Conservation (phyloP, 306 rosid species). For the Sesbania bispinosa region DNA sequence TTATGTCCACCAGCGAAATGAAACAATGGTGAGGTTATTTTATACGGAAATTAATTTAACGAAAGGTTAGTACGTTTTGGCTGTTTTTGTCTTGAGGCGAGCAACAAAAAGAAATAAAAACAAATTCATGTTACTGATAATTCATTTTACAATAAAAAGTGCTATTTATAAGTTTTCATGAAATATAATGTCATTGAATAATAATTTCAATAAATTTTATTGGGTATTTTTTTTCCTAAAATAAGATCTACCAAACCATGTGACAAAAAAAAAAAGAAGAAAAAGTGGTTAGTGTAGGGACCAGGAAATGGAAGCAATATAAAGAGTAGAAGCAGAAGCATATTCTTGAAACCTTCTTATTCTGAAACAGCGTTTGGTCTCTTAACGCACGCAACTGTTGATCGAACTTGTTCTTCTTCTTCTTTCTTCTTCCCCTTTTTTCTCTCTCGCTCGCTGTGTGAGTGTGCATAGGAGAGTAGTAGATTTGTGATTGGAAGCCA, state of each 20-base stretch:
- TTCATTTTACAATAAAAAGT: neutral
- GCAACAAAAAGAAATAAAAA: neutral
- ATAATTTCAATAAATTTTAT: too few species aligned
- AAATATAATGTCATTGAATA: neutral
- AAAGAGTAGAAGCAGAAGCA: neutral
- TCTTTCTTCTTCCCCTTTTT: neutral
- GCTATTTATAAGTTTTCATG: neutral
- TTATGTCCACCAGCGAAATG: neutral
- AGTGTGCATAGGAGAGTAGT: neutral
- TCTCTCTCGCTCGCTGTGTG: neutral
- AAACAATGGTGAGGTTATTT: neutral
- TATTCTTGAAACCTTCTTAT: slow-evolving; percentile 7
- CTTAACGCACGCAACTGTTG: slow-evolving; percentile 22
- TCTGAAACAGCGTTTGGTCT: neutral
- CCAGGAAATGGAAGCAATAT: neutral
- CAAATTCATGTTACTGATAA: neutral
- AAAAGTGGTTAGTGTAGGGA: neutral
- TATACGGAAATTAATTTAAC: neutral
- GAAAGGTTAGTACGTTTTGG: neutral
- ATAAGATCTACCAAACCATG: too few species aligned
- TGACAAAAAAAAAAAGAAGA: neutral
- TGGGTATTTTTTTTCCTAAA: too few species aligned
- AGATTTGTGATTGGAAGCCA: neutral
- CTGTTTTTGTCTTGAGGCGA: neutral
- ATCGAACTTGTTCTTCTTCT: neutral